Evolutionary conservation across 108 stramenopile genomes (phyloP).

Genomic region (Epipyxis sp.): DNA sequence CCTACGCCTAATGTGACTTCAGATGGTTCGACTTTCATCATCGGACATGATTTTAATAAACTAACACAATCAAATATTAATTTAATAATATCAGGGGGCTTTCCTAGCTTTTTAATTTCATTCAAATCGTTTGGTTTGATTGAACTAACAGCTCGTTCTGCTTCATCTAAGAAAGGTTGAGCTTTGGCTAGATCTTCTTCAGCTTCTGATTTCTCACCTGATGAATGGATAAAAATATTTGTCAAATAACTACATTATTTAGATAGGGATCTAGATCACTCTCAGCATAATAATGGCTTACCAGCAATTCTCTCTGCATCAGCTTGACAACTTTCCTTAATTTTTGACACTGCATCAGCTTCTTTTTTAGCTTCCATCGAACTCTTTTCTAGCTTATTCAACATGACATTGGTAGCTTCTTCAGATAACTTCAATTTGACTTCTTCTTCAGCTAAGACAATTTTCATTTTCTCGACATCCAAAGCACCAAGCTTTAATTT

Average conservation of each 20-base stretch:
- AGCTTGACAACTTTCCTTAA: slow-evolving; percentile 58
- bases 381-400: slow-evolving; percentile 51
- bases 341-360: slow-evolving; percentile 55
- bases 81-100: slow-evolving; percentile 63
- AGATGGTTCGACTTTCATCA: slow-evolving; percentile 44
- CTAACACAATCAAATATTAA: slow-evolving; percentile 62
- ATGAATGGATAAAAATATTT: no score
- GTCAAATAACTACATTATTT: no score
- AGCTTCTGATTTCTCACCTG: slow-evolving; percentile 55
- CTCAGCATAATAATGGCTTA: no score
- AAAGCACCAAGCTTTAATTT: slow-evolving; percentile 56
- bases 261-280: no score
- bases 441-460: slow-evolving; percentile 57
- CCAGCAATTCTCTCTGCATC: slow-evolving; percentile 54
- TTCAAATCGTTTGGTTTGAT: slow-evolving; percentile 60
- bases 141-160: slow-evolving; percentile 49
- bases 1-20: slow-evolving; percentile 60
- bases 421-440: slow-evolving; percentile 55
- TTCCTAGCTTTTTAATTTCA: slow-evolving; percentile 60
- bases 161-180: slow-evolving; percentile 65
- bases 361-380: slow-evolving; percentile 62
- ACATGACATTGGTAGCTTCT: slow-evolving; percentile 55
- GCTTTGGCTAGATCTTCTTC: slow-evolving; percentile 63
- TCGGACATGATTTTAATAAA: slow-evolving; percentile 49
- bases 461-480: slow-evolving; percentile 67